Evolutionary conservation across 2,329 filamentous ascomycete species (phyloP).

Genomic region (Albophoma yamanashiensis): DNA sequence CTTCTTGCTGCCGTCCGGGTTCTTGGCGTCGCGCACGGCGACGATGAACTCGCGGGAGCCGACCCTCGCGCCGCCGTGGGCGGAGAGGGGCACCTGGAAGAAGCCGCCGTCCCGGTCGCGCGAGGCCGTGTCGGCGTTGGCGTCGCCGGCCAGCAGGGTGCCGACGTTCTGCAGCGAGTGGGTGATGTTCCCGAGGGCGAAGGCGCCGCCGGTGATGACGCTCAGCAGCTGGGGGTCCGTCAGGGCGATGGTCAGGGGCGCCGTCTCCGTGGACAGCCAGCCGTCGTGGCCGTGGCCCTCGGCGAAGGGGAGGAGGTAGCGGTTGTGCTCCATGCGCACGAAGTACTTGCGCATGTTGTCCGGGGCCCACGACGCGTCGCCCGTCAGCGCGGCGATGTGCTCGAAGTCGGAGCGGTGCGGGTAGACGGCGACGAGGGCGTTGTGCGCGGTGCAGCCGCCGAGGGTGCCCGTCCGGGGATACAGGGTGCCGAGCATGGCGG

Average conservation of each 20-base stretch:
- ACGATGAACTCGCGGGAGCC: constrained; percentile 39
- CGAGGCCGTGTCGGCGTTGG: constrained; percentile 32
- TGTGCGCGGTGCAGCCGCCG: constrained; percentile 46
- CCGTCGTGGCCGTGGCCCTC: constrained; percentile 45
- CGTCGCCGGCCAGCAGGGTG: constrained; percentile 33
- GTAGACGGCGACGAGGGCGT: constrained; percentile 47
- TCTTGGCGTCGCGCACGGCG: constrained; percentile 14
- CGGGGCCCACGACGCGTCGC: constrained; percentile 47
- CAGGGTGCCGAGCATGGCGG: constrained; percentile 30
- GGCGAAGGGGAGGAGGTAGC: constrained; percentile 24
- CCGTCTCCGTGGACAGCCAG: constrained; percentile 42
- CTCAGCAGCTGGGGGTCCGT: constrained; percentile 39
- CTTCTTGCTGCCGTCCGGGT: constrained; percentile 3
- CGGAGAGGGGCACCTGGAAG: constrained; percentile 33
- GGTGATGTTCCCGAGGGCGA: constrained; percentile 17
- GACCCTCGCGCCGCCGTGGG: constrained; percentile 28
- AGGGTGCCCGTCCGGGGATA: constrained; percentile 37
- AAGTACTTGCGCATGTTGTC: constrained; percentile 52
- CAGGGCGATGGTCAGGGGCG: constrained; percentile 38
- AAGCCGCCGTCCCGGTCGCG: constrained; percentile 36
- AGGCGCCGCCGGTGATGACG: constrained; percentile 11
- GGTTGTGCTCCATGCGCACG: constrained; percentile 42
- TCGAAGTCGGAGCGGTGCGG: constrained; percentile 51
- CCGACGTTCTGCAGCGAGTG: constrained; percentile 15
- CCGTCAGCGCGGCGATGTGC: constrained; percentile 44